Evolutionary conservation across 2,329 filamentous ascomycete genomes (phyloP).

Genomic region (Apiospora rasikravindrae): DNA sequence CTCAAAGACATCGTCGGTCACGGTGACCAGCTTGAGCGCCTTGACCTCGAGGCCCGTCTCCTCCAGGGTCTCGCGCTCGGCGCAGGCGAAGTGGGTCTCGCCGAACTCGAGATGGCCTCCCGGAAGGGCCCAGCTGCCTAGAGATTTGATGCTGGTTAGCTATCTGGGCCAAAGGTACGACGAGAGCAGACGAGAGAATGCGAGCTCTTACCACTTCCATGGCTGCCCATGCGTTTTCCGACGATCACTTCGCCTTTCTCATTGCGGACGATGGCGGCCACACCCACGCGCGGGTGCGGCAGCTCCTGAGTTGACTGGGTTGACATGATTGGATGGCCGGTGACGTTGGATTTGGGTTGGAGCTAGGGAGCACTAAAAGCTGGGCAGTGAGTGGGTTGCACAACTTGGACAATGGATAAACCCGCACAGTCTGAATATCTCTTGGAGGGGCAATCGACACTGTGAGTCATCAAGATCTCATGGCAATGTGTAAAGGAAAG

Average conservation of each 20-base stretch:
- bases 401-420: not conserved
- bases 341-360: conserved; percentile 2
- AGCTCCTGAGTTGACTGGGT: not conserved
- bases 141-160: not conserved
- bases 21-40: conserved; percentile 58
- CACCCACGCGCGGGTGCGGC: conserved; percentile 50
- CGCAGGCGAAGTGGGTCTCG: conserved; percentile 67
- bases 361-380: not conserved
- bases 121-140: conserved; percentile 69
- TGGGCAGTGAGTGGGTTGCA: not conserved
- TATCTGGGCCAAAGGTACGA: not conserved
- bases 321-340: not conserved
- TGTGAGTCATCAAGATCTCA: not conserved
- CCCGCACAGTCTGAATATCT: not conserved
- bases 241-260: conserved; percentile 50
- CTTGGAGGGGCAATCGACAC: not conserved
- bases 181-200: no score
- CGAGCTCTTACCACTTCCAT: conserved; percentile 50
- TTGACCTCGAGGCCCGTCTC: conserved; percentile 69
- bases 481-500: not conserved
- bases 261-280: conserved; percentile 53
- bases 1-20: conserved; percentile 71
- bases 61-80: conserved; percentile 70
- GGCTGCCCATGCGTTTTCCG: conserved; percentile 53
- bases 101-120: conserved; percentile 77